Percentiles rank a stretch among this genome's conserved stretches.
phyloP scores from a whole-genome alignment of 2,329 filamentous ascomycete genomes.

The Dactylellina leptospora region DNA sequence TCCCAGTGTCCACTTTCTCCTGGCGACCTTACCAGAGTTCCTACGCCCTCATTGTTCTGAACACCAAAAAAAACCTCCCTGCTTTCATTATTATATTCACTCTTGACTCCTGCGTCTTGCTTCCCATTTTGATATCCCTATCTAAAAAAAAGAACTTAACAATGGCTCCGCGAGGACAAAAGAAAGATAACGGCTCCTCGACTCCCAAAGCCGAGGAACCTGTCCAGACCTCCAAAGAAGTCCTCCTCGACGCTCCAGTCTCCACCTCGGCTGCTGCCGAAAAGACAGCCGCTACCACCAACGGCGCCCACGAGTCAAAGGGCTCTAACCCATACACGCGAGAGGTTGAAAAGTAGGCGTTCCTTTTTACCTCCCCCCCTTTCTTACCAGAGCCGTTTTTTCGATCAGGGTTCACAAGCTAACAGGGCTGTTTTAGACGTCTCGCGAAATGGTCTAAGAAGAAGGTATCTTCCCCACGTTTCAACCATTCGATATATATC shows the following conservation, averaged over 20 bases:
- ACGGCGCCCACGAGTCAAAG: constrained; percentile 32
- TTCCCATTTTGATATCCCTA: constrained; percentile 13
- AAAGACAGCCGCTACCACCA: constrained; percentile 12
- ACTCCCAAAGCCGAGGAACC: constrained; percentile 49
- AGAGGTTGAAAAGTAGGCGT: constrained; percentile 46
- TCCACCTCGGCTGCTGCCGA: constrained; percentile 33
- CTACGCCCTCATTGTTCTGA: neutral
- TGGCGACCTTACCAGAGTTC: neutral
- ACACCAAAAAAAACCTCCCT: constrained; percentile 4
- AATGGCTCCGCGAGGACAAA: constrained; percentile 38
- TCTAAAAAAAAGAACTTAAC: neutral
- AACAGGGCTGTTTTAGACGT: constrained; percentile 9
- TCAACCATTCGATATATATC: neutral
- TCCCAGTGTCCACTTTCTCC: too few relatives aligned
- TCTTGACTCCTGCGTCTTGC: too few relatives aligned
- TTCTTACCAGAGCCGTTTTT: too few relatives aligned
- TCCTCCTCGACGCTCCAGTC: constrained; percentile 29
- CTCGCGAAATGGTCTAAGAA: constrained; percentile 51
- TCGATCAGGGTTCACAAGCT: neutral
- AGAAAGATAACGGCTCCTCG: constrained; percentile 42
- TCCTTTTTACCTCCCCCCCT: neutral
- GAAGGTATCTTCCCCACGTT: constrained; percentile 29
- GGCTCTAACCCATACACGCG: constrained; percentile 30
- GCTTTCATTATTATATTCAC: neutral
- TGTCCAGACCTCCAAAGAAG: constrained; percentile 28